Evolutionary conservation across 2,329 filamentous ascomycete species (phyloP), one percentile per base, ranked within the genome.

Genomic region (Botrytis sinoallii): DNA sequence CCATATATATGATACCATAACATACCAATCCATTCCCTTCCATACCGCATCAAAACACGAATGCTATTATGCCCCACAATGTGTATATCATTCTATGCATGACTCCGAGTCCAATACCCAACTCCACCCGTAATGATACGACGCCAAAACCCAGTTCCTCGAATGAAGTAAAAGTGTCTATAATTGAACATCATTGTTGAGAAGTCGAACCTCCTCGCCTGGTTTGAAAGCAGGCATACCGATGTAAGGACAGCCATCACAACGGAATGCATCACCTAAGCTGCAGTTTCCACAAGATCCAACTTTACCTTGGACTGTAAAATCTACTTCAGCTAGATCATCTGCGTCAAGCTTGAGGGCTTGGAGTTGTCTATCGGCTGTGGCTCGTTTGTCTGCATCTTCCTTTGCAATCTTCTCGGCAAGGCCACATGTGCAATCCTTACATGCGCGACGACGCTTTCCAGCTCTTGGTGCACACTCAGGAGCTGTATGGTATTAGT

Each of bases 241-340:
- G 79, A 97, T 93, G 81, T 96, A 97, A 1, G 95, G 95, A 80
- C 91, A 93, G 3, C 88, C 79, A 68, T 90, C 90, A 81, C 92
- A 93, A 59, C 92, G 86, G 84, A 94, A 94, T 5, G 96, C 95
- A 83, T 98, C 95, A 69, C 96, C 96, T 25, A 99, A 87, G 42
- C 94, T 92, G 83, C 96, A 98, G 84, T 95, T 98, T 42, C 94
- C 94, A 82, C 96, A 99, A 29, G 93, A 97, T 72, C 96, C 95
- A 9, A 95, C 93, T 85, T 98, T 98, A 78, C 96, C 96, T 83
- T 97, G 88, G n/a, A 98, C 93, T 0, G 96, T 99, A 81, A 99
- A 98, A 83, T 99, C 96, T 14, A 98, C 88, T 83, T 98, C 95
- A 70, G 89, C 90, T 67, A 99, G 85, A 81, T 99, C 96, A 79